Conservation (phyloP, 2,329 filamentous ascomycete species). For the Aspergillus puulaauensis region DNA sequence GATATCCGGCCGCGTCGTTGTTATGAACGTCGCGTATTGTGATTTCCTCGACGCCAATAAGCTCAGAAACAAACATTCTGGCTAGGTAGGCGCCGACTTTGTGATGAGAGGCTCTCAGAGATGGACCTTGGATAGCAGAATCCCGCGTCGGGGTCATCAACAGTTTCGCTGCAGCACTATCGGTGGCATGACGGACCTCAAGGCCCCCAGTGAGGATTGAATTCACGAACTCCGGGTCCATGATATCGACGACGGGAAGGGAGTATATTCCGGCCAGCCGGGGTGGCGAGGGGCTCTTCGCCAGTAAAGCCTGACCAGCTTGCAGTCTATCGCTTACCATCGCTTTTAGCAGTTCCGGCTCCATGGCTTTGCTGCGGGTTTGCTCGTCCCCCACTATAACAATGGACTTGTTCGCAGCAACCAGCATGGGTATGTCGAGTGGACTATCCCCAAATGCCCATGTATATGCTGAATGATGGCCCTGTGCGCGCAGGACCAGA, state of each 20-base stretch:
- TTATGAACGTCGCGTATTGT: slow-evolving; percentile 55
- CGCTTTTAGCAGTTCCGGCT: slow-evolving; percentile 42
- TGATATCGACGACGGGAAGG: slow-evolving; percentile 45
- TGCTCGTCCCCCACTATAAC: slow-evolving; percentile 55
- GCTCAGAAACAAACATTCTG: slow-evolving; percentile 43
- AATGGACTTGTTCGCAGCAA: slow-evolving; percentile 52
- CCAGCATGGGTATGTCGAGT: slow-evolving; percentile 59
- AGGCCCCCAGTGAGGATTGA: slow-evolving; percentile 20
- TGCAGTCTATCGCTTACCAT: slow-evolving; percentile 43
- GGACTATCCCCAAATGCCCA: slow-evolving; percentile 62
- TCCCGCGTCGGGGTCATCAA: slow-evolving; percentile 57
- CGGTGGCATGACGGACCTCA: slow-evolving; percentile 46
- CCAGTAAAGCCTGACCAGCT: slow-evolving; percentile 51
- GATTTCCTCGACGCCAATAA: slow-evolving; percentile 52
- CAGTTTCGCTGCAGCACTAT: slow-evolving; percentile 48
- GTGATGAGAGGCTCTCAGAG: slow-evolving; percentile 51
- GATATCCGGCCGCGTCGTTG: slow-evolving; percentile 44
- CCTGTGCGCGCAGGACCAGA: slow-evolving; percentile 46
- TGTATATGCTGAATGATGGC: slow-evolving; percentile 40
- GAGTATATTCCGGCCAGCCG: slow-evolving; percentile 40
- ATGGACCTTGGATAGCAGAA: slow-evolving; percentile 45
- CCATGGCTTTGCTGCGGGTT: slow-evolving; percentile 55
- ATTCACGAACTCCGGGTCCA: slow-evolving; percentile 26
- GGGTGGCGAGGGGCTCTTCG: slow-evolving; percentile 32
- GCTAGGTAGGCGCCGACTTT: slow-evolving; percentile 56